Evolutionary conservation across 768 basidiomycete genomes (phyloP), one percentile per base, ranked within the genome.

Genomic region (Arthromyces matolae): DNA sequence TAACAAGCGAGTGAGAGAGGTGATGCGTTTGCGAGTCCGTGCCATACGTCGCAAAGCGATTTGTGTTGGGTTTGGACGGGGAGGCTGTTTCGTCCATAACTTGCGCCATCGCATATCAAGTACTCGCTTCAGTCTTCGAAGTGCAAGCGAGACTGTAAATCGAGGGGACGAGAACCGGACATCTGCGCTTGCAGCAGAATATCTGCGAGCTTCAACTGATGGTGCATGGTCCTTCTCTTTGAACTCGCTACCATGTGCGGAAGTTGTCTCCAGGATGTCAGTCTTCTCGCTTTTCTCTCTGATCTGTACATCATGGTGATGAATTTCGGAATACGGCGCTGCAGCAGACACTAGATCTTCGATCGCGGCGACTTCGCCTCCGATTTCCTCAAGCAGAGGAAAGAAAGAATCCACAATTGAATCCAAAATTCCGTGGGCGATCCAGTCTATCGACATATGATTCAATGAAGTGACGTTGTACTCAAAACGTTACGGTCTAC

Each of bases 371-470:
- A 91, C 84, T 60, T 95, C 93, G 38, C 73, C 74, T 59, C 90
- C 90, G 29, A 96, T 85, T 49, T 83, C 81, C 53, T 84, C 78
- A 49, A 93, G 70, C 49, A 92, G 76, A 1, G 91, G 91, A 63
- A 93, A 92, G 68, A 94, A 94, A 1, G 89, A 86, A 61, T 97
- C 93, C 18, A 97, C 93, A 43, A 97, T 83, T 1, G 92, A 94
- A 60, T 96, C 94, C 54, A 97, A 71, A 45, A 96, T 76, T 18
- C 85, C 88, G 64, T 97, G 93, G 0, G 91, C 92, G 54, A 97
- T 89, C 91, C 92, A 95, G 61, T 93, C 93, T 92, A 52, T 31
- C 19, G 19, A 23, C 37, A 16, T n/a, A n/a, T 23, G n/a, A 45
- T 50, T 14, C 29, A 33, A 28, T 23, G 39, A 55, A 22, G 43